Base-by-base conservation (phyloP, 2,329 filamentous ascomycete species). In the Emergomyces orientalis region DNA sequence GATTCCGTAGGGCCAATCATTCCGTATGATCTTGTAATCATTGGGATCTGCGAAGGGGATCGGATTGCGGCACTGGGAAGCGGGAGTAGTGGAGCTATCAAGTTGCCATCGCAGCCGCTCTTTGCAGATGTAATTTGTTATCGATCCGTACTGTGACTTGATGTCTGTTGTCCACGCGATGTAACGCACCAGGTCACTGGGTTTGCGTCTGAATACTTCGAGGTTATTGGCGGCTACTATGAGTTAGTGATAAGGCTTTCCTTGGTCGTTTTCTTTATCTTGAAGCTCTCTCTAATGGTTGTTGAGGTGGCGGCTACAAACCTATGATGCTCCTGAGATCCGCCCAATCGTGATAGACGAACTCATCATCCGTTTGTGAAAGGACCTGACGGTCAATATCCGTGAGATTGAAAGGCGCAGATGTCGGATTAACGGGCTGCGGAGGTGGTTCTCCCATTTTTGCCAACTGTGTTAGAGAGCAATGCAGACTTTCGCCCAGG, bases 1-100 rank as follows among this genome's bases (percentile, higher is more conserved):
- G 22, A 86, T 68, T 3, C 83, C 84, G 71, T 87, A 87, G 1
- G 83, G 82, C 85, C 85, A 87, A 71, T 87, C 85, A 68, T 87
- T 87, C 52, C 75, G 75, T 56, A 86, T 74, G 62, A 86, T 81
- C 63, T 75, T 78, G 71, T 81, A 86, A 71, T 87, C 84, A 41
- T 71, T 69, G 11, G 75, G 66, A 67, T 85, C 77, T 56, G 77
- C 79, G 70, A 87, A 86, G 0, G 84, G 84, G 3, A 72, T 75
- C 13, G 74, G 67, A 64, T 81, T 81, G 22, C 73, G 71, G 63
- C 62, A 65, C 11, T 62, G 62, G 49, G 60, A 41, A 68, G 37
- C 9, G 68, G 70, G 45, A 68, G 69, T 61, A 19, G 66, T 59
- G 34, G 63, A 65, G 49, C 47, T 25, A 58, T 72, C 68, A 1